phyloP scores from a whole-genome alignment of 805 yeast genomes.

The Metschnikowia colocasiae region DNA sequence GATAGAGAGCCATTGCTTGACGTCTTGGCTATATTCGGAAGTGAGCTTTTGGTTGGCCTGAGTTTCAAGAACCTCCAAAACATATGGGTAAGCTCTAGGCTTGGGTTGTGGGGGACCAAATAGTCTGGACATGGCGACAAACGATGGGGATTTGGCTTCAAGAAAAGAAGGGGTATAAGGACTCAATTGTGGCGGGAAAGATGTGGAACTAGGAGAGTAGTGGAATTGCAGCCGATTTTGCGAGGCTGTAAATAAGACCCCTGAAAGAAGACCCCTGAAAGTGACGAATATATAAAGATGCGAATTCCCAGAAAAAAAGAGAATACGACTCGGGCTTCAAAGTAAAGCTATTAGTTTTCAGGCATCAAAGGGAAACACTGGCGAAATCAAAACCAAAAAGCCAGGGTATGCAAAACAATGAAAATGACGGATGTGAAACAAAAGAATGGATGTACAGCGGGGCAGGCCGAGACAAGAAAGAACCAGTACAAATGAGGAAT shows the following conservation, averaged over 20 bases:
- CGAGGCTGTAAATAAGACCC: not conserved
- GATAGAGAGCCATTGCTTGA: slow-evolving; percentile 35
- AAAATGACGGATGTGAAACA: not conserved
- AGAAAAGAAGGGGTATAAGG: not conserved
- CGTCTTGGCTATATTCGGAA: slow-evolving; percentile 41
- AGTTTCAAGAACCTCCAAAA: slow-evolving; percentile 46
- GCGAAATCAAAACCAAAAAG: not conserved
- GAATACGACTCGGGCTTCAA: not conserved
- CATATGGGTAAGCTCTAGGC: slow-evolving; percentile 37
- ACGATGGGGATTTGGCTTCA: not conserved
- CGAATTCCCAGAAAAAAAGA: not conserved
- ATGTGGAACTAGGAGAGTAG: not conserved
- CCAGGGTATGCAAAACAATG: not conserved
- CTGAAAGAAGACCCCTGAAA: not conserved
- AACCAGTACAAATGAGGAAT: not conserved
- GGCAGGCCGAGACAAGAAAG: not conserved
- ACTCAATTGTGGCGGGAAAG: not conserved
- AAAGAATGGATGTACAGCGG: slow-evolving; percentile 5
- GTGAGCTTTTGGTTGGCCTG: slow-evolving; percentile 41
- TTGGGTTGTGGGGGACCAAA: slow-evolving; percentile 27
- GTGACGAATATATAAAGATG: not conserved
- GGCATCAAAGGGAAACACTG: slow-evolving; percentile 1
- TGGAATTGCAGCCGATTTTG: slow-evolving; percentile 2
- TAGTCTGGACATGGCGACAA: slow-evolving; percentile 7
- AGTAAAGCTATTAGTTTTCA: not conserved